Base-by-base conservation (phyloP, 208 protist species). In the Wallacemonas sp. region DNA sequence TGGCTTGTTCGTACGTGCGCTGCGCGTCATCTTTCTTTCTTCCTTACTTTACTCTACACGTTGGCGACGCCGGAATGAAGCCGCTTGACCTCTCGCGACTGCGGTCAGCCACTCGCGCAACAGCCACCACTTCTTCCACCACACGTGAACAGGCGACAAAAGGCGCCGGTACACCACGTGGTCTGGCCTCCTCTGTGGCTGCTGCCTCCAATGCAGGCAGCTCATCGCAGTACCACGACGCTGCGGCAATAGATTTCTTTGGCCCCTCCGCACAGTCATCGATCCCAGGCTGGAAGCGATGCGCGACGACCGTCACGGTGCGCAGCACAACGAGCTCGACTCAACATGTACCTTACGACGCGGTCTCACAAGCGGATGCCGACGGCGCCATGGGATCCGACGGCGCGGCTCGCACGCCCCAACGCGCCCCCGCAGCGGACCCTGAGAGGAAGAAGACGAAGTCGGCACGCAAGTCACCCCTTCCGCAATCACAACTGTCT, bases 211-310 rank as follows among this genome's bases (percentile, higher is more conserved):
- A 11, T n/a, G n/a, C 30, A 9, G 34, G 29, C 11, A 21, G n/a
- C n/a, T n/a, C n/a, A n/a, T n/a, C 52, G n/a, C 52, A 33, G 23
- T 58, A 41, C 29, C 52, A 58, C 24, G 52, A 39, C n/a, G 30
- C 26, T 8, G 26, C 52, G 16, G 26, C 52, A 3, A 24, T 39
- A 14, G 32, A 33, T 19, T 58, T 58, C 52, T 38, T 58, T n/a
- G 52, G 52, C 19, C 32, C 38, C 17, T 58, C 52, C 52, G n/a
- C 52, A 21, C 52, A 41, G 29, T 8, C 24, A 8, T 30, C 52
- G 3, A 58, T 58, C 19, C 52, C 52, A 14, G 52, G 52, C 52
- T 58, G 52, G 52, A 58, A 58, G 52, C 26, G 52, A 3, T 58
- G 52, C 30, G 52, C 52, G 11, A n/a, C 32, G 16, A 3, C 23